phyloP scores from a whole-genome alignment of 2,329 filamentous ascomycete genomes.

The Dothistroma pini region DNA sequence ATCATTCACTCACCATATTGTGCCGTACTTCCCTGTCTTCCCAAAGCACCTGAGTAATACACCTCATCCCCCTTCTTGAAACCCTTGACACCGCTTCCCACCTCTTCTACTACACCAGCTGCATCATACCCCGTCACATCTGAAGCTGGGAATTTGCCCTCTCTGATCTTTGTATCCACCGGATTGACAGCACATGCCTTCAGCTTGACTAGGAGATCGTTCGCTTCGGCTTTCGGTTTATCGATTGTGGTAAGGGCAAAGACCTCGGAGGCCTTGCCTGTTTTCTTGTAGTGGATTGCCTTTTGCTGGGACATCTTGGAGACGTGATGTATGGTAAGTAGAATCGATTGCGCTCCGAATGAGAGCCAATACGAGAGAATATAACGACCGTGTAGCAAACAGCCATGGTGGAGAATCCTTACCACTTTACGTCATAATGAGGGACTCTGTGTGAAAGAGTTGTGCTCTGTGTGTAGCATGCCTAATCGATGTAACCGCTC shows the following conservation, averaged over 20 bases:
- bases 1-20: conserved; percentile 32
- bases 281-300: not conserved
- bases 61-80: conserved; percentile 45
- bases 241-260: not conserved
- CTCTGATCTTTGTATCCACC: conserved; percentile 39
- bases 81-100: conserved; percentile 32
- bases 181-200: conserved; percentile 41
- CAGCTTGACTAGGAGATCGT: conserved; percentile 25
- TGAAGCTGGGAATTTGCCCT: conserved; percentile 25
- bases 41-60: conserved; percentile 42
- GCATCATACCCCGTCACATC: conserved; percentile 46
- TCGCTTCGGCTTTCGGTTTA: not conserved
- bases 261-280: not conserved
- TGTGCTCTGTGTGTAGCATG: too few relatives aligned
- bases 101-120: conserved; percentile 38
- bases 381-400: not conserved
- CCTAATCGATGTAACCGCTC: too few relatives aligned
- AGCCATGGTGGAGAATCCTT: not conserved
- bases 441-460: too few relatives aligned
- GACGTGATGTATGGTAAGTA: not conserved
- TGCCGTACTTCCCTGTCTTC: conserved; percentile 42
- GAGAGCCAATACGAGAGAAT: not conserved
- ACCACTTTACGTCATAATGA: too few relatives aligned
- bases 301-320: not conserved
- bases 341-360: not conserved